A percentile compares a stretch with the other conserved stretches of the same genome.
Conservation (phyloP, 169 alveolate species). For the Plasmodium cynomolgi region DNA sequence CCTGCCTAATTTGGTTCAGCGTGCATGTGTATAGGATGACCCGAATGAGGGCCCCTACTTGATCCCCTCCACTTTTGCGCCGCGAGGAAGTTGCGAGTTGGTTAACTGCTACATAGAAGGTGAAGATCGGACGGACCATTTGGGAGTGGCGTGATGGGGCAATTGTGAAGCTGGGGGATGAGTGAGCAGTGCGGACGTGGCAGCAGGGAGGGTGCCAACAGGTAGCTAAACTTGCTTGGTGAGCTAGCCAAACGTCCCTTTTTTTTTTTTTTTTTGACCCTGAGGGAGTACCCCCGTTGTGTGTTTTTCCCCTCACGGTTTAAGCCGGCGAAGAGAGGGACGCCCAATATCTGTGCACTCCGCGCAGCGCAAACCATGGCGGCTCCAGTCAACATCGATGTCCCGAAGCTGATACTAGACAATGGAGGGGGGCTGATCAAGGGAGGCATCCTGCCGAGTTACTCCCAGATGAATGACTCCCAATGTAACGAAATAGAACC, state of each 20-base stretch:
- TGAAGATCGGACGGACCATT: background rate
- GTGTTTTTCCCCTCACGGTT: background rate
- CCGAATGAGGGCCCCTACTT: background rate
- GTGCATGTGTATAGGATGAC: background rate
- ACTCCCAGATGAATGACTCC: slow-evolving; percentile 29
- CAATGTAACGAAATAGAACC: slow-evolving; percentile 80
- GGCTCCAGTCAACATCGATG: slow-evolving; percentile 82
- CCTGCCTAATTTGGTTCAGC: background rate
- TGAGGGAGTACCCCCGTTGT: background rate
- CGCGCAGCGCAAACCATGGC: slow-evolving; percentile 55
- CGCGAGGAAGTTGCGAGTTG: background rate
- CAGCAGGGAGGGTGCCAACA: background rate
- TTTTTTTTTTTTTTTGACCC: background rate
- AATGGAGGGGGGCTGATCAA: slow-evolving; percentile 90
- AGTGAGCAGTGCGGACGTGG: background rate
- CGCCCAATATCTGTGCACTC: background rate
- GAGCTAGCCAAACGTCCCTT: background rate
- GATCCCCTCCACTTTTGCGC: background rate
- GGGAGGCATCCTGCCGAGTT: slow-evolving; percentile 83
- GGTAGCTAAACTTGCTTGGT: background rate
- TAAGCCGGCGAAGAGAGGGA: too few species aligned
- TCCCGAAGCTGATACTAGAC: slow-evolving; percentile 87
- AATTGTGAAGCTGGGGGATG: background rate
- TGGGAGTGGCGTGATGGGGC: background rate
- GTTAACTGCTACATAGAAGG: background rate